phyloP scores from a whole-genome alignment of 305 asterid genomes.

The Stenogyne calaminthoides region DNA sequence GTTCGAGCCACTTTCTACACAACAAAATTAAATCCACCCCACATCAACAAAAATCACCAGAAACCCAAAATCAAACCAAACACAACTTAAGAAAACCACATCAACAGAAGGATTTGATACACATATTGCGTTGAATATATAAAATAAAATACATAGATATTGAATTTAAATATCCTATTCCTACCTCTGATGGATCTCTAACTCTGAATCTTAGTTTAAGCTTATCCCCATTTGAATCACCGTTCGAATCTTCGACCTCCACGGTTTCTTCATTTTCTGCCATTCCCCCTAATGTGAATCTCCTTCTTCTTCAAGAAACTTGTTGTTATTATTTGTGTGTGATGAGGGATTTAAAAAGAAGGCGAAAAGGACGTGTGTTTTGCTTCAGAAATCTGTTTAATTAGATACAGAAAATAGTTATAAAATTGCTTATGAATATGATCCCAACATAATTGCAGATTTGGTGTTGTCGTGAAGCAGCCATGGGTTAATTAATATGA shows the following conservation, averaged over 20 bases:
- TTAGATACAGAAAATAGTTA: slow-evolving; percentile 18
- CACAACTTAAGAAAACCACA: slow-evolving; percentile 24
- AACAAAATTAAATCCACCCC: slow-evolving; percentile 28
- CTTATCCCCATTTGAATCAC: slow-evolving; percentile 41
- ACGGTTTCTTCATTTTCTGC: slow-evolving; percentile 46
- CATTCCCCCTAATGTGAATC: slow-evolving; percentile 33
- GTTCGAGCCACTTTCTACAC: slow-evolving; percentile 80
- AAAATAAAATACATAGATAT: too few relatives aligned
- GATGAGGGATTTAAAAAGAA: slow-evolving; percentile 11
- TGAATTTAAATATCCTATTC: neutral
- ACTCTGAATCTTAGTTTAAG: slow-evolving; percentile 50
- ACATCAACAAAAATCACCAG: slow-evolving; percentile 26
- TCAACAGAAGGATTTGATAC: neutral
- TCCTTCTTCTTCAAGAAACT: slow-evolving; percentile 25
- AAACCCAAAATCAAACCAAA: too few relatives aligned
- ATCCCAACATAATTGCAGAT: neutral
- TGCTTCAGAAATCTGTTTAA: slow-evolving; percentile 8
- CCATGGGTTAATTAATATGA: neutral
- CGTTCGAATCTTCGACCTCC: slow-evolving; percentile 59
- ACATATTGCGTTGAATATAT: too few relatives aligned
- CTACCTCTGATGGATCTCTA: slow-evolving; percentile 65
- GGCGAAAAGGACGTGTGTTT: slow-evolving; percentile 28
- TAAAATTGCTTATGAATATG: slow-evolving; percentile 17
- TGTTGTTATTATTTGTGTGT: neutral
- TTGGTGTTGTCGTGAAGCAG: slow-evolving; percentile 7